phyloP scores from a whole-genome alignment of 352 stramenopile species.

The Pseudoperonospora humuli region DNA sequence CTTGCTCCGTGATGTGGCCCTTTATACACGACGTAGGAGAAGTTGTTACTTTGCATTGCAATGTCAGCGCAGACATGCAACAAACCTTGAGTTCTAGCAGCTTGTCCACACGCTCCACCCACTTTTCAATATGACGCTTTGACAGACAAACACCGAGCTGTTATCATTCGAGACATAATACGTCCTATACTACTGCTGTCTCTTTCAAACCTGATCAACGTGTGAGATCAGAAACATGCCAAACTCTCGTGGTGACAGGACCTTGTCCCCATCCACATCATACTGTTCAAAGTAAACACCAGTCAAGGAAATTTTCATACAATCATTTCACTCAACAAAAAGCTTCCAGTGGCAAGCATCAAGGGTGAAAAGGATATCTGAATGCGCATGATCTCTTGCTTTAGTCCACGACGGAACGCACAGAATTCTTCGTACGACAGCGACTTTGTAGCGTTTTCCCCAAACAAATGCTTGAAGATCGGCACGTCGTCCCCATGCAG shows the following conservation, averaged over 20 bases:
- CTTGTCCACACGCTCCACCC: conserved; percentile 74
- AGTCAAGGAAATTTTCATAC: conserved; percentile 31
- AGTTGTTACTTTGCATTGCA: background rate
- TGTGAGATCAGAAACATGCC: conserved; percentile 85
- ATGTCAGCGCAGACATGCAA: background rate
- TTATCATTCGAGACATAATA: background rate
- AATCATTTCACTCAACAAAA: background rate
- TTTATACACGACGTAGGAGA: conserved; percentile 9
- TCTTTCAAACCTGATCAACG: conserved; percentile 52
- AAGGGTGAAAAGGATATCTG: conserved; percentile 71
- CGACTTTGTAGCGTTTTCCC: conserved; percentile 65
- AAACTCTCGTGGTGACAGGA: conserved; percentile 75
- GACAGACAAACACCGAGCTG: background rate
- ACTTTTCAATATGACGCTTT: conserved; percentile 52
- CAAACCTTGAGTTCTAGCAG: conserved; percentile 47
- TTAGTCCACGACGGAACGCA: conserved; percentile 59
- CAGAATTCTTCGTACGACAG: conserved; percentile 81
- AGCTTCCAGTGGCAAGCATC: background rate
- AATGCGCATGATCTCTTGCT: conserved; percentile 83
- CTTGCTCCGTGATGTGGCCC: conserved; percentile 64
- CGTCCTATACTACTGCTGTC: background rate
- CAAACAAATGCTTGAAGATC: conserved; percentile 84
- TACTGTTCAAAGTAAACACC: conserved; percentile 84
- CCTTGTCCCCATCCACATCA: conserved; percentile 74
- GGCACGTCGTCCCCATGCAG: conserved; percentile 67